Conservation (phyloP, 208 protist species). For the Entamoeba histolytica region DNA sequence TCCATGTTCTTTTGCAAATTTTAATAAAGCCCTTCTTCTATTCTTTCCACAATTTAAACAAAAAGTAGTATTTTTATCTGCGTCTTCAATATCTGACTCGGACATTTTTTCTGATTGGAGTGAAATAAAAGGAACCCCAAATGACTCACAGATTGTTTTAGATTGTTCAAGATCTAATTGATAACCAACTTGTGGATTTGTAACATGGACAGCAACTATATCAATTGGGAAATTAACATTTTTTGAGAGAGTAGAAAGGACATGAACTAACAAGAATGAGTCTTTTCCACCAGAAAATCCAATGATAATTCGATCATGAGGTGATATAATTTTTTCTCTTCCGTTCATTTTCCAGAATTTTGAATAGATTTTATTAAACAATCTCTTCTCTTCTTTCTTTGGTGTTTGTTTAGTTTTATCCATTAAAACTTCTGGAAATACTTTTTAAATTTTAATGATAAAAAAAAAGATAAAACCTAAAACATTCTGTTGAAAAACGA, state of each 20-base stretch:
- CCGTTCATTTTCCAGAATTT: not conserved
- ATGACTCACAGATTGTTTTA: conserved; percentile 60
- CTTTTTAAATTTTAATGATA: too few species aligned
- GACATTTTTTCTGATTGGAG: conserved; percentile 74
- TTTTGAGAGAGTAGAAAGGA: conserved; percentile 64
- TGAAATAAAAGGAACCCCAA: conserved; percentile 67
- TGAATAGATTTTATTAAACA: not conserved
- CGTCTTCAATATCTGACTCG: conserved; percentile 83
- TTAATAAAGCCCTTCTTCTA: conserved; percentile 71
- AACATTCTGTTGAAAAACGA: too few species aligned
- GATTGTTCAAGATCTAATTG: conserved; percentile 77
- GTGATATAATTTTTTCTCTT: conserved; percentile 24
- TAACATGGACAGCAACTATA: conserved; percentile 70
- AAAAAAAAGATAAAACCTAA: too few species aligned
- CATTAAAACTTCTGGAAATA: too few species aligned
- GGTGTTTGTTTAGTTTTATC: too few species aligned
- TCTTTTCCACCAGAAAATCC: conserved; percentile 32
- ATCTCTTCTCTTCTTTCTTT: not conserved
- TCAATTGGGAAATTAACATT: conserved; percentile 64
- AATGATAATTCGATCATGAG: conserved; percentile 53
- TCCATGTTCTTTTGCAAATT: conserved; percentile 48
- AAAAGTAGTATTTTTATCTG: conserved; percentile 38
- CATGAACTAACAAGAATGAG: conserved; percentile 59
- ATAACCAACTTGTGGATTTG: conserved; percentile 86
- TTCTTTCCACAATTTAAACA: conserved; percentile 81